These are phyloP conservation scores for Whalleya microplaca DNA, from an alignment of 2,329 filamentous ascomycete species.

Conservation along the genomic window DNA sequence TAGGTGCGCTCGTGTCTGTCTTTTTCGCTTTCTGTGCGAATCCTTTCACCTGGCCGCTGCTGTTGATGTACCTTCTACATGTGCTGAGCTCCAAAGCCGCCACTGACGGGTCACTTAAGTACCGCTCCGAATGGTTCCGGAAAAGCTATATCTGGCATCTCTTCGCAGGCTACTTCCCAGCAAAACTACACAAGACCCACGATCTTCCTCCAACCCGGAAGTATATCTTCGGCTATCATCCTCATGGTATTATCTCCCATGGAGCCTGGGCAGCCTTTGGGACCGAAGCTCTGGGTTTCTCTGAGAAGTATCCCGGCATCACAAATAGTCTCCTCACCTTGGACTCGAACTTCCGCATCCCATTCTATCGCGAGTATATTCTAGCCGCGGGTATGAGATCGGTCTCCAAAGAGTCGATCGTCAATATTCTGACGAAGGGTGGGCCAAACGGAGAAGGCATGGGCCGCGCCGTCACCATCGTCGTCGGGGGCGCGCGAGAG, in stretches of 20 bases:
- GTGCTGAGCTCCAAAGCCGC: slow-evolving; percentile 79
- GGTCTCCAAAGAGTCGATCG: slow-evolving; percentile 89
- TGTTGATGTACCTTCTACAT: slow-evolving; percentile 79
- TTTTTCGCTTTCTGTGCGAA: slow-evolving; percentile 94
- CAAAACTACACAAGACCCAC: slow-evolving; percentile 81
- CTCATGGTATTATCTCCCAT: slow-evolving; percentile 95
- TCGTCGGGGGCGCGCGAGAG: slow-evolving; percentile 89
- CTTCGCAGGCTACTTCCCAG: slow-evolving; percentile 92
- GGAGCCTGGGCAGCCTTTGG: slow-evolving; percentile 93
- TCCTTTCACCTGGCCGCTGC: slow-evolving; percentile 84
- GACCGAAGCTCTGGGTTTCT: slow-evolving; percentile 87
- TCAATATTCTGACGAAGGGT: slow-evolving; percentile 82
- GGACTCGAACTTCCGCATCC: slow-evolving; percentile 94
- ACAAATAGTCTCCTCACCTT: slow-evolving; percentile 91
- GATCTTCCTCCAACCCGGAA: slow-evolving; percentile 80
- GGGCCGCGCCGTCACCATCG: slow-evolving; percentile 95
- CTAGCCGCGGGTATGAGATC: slow-evolving; percentile 84
- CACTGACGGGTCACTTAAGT: slow-evolving; percentile 73
- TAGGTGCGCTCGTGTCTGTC: slow-evolving; percentile 70
- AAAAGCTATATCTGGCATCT: slow-evolving; percentile 79
- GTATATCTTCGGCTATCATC: slow-evolving; percentile 97
- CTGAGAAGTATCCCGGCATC: slow-evolving; percentile 88
- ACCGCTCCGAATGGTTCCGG: slow-evolving; percentile 76
- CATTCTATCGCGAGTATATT: slow-evolving; percentile 93
- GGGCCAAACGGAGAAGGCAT: slow-evolving; percentile 79